A percentile compares a stretch with the other conserved stretches of the same genome.
phyloP scores from a whole-genome alignment of 768 basidiomycete genomes.

The Strobilomyces dryophilus region DNA sequence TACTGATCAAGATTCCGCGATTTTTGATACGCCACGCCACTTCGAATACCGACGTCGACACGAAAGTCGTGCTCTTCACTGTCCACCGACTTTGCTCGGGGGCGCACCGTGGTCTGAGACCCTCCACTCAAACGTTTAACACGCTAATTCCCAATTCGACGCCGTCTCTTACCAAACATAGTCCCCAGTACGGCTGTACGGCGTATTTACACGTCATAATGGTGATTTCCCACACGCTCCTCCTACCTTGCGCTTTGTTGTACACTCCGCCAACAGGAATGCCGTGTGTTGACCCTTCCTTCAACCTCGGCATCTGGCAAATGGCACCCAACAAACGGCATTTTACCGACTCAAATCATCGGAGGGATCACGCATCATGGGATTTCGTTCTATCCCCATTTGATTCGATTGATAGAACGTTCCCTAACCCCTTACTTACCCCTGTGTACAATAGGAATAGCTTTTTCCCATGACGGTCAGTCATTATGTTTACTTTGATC shows the following conservation, averaged over 20 bases:
- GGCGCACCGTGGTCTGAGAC: no score
- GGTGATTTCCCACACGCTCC: constrained; percentile 1
- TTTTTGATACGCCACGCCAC: no score
- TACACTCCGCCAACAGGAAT: constrained; percentile 1
- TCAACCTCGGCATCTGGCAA: constrained; percentile 27
- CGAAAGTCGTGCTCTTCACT: no score
- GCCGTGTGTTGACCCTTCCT: constrained; percentile 11
- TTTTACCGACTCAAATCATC: constrained; percentile 8
- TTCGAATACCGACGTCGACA: no score
- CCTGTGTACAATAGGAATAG: constrained; percentile 7
- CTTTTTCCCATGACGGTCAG: constrained; percentile 24
- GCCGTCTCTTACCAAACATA: constrained; percentile 18
- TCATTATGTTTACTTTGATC: neutral
- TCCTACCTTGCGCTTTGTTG: constrained; percentile 2
- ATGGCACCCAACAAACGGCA: no score
- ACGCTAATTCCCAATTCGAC: constrained; percentile 30
- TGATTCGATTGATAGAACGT: constrained; percentile 6
- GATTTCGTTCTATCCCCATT: constrained; percentile 18
- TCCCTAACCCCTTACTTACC: constrained; percentile 1
- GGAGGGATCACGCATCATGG: no score
- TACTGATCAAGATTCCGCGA: no score
- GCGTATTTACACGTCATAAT: constrained; percentile 25
- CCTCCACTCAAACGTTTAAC: constrained; percentile 29
- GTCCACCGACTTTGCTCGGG: no score
- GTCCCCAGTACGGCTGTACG: no score